Evolutionary conservation across 495 filamentous ascomycete genomes (phyloP), one percentile per base, ranked within the genome.

Genomic region (Penicillium simplicissimum): DNA sequence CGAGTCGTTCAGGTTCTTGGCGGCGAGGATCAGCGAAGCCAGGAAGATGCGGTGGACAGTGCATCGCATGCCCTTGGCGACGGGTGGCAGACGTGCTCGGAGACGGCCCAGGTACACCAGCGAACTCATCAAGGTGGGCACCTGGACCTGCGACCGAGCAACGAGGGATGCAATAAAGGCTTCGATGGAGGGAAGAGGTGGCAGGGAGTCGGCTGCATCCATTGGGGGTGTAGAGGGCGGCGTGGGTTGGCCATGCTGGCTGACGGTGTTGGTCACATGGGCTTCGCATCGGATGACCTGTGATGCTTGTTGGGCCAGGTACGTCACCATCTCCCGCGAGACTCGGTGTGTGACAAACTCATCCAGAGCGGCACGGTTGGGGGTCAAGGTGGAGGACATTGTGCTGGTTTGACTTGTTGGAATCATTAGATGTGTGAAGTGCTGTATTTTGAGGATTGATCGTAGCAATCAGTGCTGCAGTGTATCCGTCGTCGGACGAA

Each of bases 41-140:
- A 92, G 85, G 76, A 92, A 91, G 76, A 92, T 92, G 36, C 89
- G 86, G 74, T 98, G 95, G 45, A 95, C 93, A 14, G 95, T 98
- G 81, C 95, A 98, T 43, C 91, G 90, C 80, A 98, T 90, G 65
- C 95, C 95, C 81, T 97, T 98, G 67, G 95, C 96, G 66, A 96
- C 92, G 42, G 93, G 89, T 23, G 95, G 94, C 8, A 98, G 85
- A 38, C 91, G 86, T 55, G 87, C 81, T 71, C 87, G 90, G 61
- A 98, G 84, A 40, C 95, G 86, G 66, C 82, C 84, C 49, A 98
- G 88, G 80, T 97, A 98, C 70, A 98, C 92, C 4, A 98, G 83
- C 7, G 92, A 91, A 56, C 91, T 92, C 96, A 98, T 98, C 62
- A 98, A 85, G 17, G 95, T 98, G 1, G 93, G 91, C 48, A 97